phyloP scores from a whole-genome alignment of 768 basidiomycete species.

The Suillus tomentosus region DNA sequence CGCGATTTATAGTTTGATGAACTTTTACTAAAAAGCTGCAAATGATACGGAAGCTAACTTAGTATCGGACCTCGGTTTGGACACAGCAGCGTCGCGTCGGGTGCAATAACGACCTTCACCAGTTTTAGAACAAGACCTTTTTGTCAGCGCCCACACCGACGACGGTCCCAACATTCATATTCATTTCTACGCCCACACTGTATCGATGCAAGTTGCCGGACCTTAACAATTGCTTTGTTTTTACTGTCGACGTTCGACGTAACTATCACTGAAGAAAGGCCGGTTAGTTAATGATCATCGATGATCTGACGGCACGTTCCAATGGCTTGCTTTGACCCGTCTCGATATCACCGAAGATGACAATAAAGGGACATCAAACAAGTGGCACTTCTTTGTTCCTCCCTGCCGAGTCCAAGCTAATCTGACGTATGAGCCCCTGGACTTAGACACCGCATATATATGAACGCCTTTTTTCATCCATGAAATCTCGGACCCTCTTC shows the following conservation, averaged over 20 bases:
- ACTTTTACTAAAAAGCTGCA: neutral
- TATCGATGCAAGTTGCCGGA: constrained; percentile 3
- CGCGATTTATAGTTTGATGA: neutral
- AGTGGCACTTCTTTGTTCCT: constrained; percentile 16
- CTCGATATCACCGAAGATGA: constrained; percentile 7
- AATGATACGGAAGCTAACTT: too few species aligned
- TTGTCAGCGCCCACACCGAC: constrained; percentile 6
- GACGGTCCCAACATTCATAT: neutral
- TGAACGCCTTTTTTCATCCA: constrained; percentile 19
- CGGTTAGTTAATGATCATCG: neutral
- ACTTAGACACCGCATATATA: constrained; percentile 10
- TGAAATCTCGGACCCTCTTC: constrained; percentile 20
- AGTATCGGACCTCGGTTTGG: neutral
- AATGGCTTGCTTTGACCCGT: neutral
- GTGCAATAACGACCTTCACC: constrained; percentile 6
- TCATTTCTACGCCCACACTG: constrained; percentile 15
- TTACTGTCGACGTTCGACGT: constrained; percentile 5
- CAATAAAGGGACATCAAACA: constrained; percentile 15
- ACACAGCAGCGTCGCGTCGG: neutral
- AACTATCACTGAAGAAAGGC: constrained; percentile 4
- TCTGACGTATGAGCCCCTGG: neutral
- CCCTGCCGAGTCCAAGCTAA: neutral
- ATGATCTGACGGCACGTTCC: neutral
- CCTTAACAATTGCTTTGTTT: constrained; percentile 18
- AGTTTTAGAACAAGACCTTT: constrained; percentile 25